Base-by-base conservation (phyloP, 768 basidiomycete genomes). In the Trametes cinnabarina region DNA sequence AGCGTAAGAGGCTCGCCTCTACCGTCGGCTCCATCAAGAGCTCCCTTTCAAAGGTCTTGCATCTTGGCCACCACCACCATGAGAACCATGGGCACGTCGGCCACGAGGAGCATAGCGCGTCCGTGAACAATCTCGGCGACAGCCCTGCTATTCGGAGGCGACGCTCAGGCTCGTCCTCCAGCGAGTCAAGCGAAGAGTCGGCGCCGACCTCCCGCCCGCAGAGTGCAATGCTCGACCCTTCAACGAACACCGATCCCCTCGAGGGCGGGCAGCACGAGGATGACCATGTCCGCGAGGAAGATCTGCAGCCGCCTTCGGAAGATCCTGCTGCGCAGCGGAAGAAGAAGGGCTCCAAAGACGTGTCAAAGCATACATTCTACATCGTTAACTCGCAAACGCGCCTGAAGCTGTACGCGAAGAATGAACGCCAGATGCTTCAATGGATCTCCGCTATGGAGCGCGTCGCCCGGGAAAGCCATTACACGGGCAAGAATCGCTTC, bases 391-490 rank as follows among this genome's bases (percentile, higher is more conserved):
- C 92, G 8, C 96, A 99, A 72, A 86, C 89, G 80, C 82, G 83
- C 53, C 73, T 98, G 63, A 94, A 95, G 72, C 70, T 98, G 14
- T 85, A 84, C 57, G 94, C 97, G 8, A 86, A 85, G 68, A 96
- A 88, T 68, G 92, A 97, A 90, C 83, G 96, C 19, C 94, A 97
- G 79, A 97, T 98, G 93, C 76, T 92, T 55, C 96, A 99, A 70
- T 98, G 94, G 84, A 94, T 98, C 47, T 90, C 94, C 7, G 90
- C 91, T 0, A 75, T 99, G 57, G 90, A 98, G 69, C 85, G 85
- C 58, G 86, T 87, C 25, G 86, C 91, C 0, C 79, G 81, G 17
- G 79, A 82, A 25, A 91, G 87, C n/a, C 83, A 86, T 56, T 98
- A 90, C 75, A 82, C 83, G 5, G 81, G 86, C 15, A 77, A 77